Evolutionary conservation across 169 alveolate species (phyloP), one percentile per base, ranked within the genome.

Genomic region (Cryptosporidium felis): DNA sequence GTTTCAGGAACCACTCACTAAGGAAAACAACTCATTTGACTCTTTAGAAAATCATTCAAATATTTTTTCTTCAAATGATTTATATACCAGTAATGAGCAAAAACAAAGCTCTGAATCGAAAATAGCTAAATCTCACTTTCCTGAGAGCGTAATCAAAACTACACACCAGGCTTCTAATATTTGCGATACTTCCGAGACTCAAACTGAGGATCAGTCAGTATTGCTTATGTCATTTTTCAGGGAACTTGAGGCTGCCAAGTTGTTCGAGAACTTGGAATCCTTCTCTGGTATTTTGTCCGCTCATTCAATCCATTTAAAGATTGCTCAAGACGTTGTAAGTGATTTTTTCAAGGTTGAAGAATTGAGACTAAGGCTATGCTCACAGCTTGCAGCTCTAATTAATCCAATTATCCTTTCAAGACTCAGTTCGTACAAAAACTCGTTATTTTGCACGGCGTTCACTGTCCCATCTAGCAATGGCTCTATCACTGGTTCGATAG

Each of bases 241-340:
- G 16, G 85, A 74, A 36, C 58, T 74, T 41, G 85, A 74, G 28
- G 85, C 85, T 51, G 85, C 85, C 12, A 51, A 74, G 18, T 42
- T 74, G 18, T 74, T 74, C 56, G 85, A 74, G 5, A 74, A 74
- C 42, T 47, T 74, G 26, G 85, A 56, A 23, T 36, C 56, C 2
- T 74, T 74, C 10, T 74, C 85, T 53, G 85, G 85, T 23, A 53
- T 74, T 21, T 56, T 74, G 23, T 28, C 85, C 16, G 85, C 60
- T 5, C 85, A 74, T 40, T 74, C 74, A 1, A 74, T 74, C 23
- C 85, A 74, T 38, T 38, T 74, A 40, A 74, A 41, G 14, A 74
- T 74, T 16, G 38, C 56, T 9, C 85, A 74, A 36, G 74, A 74
- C 36, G 56, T 74, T 51, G 85, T 74, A 9, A 56, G 44, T 18